Conservation (phyloP, 306 rosid species). For the Fragaria iinumae region DNA sequence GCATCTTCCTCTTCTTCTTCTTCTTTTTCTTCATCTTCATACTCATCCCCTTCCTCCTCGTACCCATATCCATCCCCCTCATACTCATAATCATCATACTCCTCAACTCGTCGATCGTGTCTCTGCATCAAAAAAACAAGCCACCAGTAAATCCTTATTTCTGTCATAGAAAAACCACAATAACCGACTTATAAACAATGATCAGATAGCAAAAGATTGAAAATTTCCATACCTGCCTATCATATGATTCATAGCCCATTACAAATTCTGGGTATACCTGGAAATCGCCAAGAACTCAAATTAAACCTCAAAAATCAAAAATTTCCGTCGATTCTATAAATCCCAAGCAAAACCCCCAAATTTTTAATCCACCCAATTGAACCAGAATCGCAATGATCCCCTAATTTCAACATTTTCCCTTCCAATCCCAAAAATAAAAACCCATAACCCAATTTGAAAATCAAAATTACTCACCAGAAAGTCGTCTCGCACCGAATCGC, state of each 20-base stretch:
- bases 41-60: slow-evolving; percentile 53
- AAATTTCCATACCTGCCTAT: slow-evolving; percentile 47
- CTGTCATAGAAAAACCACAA: not conserved
- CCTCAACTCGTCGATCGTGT: slow-evolving; percentile 19
- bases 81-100: slow-evolving; percentile 56
- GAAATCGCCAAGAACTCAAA: slow-evolving; percentile 5
- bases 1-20: slow-evolving; percentile 43
- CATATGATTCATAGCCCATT: slow-evolving; percentile 44
- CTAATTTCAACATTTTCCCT: not conserved
- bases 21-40: slow-evolving; percentile 44
- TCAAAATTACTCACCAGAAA: no score
- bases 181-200: not conserved
- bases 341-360: slow-evolving; percentile 7
- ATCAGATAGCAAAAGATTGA: not conserved
- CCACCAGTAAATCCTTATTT: not conserved
- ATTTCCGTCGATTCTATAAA: not conserved
- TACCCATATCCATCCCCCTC: slow-evolving; percentile 39
- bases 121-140: slow-evolving; percentile 34
- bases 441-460: not conserved
- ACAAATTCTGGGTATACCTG: slow-evolving; percentile 7
- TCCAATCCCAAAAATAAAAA: not conserved
- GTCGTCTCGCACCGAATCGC: no score
- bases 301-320: not conserved
- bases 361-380: not conserved
- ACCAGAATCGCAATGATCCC: not conserved